Conservation (phyloP, 345 rosid species). For the Gossypium bickii region DNA sequence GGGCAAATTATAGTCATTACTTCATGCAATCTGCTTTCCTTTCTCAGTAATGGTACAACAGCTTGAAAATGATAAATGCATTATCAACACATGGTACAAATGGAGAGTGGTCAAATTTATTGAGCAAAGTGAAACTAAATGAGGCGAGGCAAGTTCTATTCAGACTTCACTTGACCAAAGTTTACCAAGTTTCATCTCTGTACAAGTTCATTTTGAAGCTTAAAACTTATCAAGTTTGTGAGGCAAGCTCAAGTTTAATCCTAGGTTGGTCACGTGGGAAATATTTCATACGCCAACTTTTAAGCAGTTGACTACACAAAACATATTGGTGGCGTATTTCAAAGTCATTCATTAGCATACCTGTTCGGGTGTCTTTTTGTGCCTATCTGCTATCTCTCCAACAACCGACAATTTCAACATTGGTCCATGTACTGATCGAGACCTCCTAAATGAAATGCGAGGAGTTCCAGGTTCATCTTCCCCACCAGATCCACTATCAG, state of each 20-base stretch:
- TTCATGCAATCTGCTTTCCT: neutral
- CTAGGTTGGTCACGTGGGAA: neutral
- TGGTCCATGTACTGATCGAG: conserved; percentile 63
- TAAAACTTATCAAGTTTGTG: neutral
- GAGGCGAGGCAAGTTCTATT: neutral
- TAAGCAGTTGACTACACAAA: neutral
- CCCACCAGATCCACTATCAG: conserved; percentile 56
- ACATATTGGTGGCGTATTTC: neutral
- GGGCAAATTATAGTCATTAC: neutral
- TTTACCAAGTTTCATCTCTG: neutral
- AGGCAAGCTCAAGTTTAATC: conserved; percentile 1
- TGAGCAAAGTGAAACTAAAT: neutral
- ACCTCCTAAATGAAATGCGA: conserved; percentile 56
- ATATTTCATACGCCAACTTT: conserved; percentile 5
- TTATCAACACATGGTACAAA: neutral
- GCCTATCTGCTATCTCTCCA: conserved; percentile 46
- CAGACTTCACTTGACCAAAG: too few relatives aligned
- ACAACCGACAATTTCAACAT: conserved; percentile 61
- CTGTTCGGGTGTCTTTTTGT: conserved; percentile 59
- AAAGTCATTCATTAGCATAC: conserved; percentile 21
- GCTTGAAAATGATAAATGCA: neutral
- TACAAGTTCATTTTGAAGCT: neutral
- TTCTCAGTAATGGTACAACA: neutral
- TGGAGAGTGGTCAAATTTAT: too few relatives aligned
- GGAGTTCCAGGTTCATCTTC: conserved; percentile 70